Percentiles rank a stretch among this genome's conserved stretches.
phyloP scores from a whole-genome alignment of 176 grass and related monocot species.

The Oryza longistaminata region DNA sequence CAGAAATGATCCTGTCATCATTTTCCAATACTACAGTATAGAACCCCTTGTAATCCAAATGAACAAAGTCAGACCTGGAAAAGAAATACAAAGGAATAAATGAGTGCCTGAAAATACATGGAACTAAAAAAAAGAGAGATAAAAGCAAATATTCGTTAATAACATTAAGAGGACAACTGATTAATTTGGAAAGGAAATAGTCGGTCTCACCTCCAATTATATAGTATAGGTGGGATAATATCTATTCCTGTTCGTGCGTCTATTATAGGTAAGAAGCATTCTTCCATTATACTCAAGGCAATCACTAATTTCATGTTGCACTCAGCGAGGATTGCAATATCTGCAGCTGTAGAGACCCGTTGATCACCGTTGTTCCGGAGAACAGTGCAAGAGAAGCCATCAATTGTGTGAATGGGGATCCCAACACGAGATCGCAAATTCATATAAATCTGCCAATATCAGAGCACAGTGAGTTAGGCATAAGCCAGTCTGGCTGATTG shows the following conservation, averaged over 20 bases:
- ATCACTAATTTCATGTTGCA: constrained; percentile 94
- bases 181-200: constrained; percentile 20
- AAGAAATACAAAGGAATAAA: constrained; percentile 34
- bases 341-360: constrained; percentile 47
- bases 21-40: constrained; percentile 87
- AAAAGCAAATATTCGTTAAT: constrained; percentile 6
- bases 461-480: constrained; percentile 13
- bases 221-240: constrained; percentile 79
- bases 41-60: constrained; percentile 87
- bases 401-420: constrained; percentile 48
- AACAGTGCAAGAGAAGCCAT: constrained; percentile 65
- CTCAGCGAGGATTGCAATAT: constrained; percentile 74
- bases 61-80: constrained; percentile 75
- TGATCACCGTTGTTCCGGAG: constrained; percentile 72
- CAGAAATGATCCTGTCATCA: constrained; percentile 81
- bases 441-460: constrained; percentile 54
- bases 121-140: constrained; percentile 29
- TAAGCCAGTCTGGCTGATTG: too few species aligned
- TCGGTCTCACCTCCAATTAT: constrained; percentile 74
- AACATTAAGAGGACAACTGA: constrained; percentile 10
- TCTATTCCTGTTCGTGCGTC: constrained; percentile 79
- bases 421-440: constrained; percentile 66
- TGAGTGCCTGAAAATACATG: background rate
- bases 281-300: constrained; percentile 84
- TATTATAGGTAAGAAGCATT: constrained; percentile 83